A percentile compares a stretch with the other conserved stretches of the same genome.
Conservation (phyloP, 1,284 basidiomycete species). For the Trametes pubescens region DNA sequence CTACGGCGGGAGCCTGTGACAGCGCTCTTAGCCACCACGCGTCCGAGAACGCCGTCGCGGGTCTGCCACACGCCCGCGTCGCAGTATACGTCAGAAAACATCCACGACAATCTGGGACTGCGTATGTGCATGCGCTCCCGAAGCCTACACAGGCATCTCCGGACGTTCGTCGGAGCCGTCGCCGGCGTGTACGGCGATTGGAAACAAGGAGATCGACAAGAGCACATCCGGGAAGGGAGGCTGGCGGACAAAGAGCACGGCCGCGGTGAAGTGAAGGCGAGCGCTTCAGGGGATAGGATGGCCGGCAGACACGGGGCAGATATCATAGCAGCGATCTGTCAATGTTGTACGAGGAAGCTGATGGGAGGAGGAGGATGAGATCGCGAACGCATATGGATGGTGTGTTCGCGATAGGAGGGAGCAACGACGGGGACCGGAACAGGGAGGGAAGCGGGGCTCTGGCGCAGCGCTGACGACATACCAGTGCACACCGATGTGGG, state of each 20-base stretch:
- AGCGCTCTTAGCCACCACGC: slow-evolving; percentile 5
- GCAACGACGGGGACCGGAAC: slow-evolving; percentile 18
- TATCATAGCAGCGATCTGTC: slow-evolving; percentile 33
- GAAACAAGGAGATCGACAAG: slow-evolving; percentile 19
- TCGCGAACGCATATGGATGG: slow-evolving; percentile 16
- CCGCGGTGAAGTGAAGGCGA: slow-evolving; percentile 16
- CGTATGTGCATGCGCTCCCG: neutral
- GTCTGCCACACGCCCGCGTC: slow-evolving; percentile 14
- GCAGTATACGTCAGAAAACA: slow-evolving; percentile 7
- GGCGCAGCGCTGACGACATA: slow-evolving; percentile 32
- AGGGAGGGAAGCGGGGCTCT: slow-evolving; percentile 19
- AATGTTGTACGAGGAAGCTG: slow-evolving; percentile 24
- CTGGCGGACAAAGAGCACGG: slow-evolving; percentile 5
- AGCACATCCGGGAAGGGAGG: slow-evolving; percentile 16
- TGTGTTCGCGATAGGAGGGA: slow-evolving; percentile 18
- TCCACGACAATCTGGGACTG: neutral
- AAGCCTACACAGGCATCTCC: neutral
- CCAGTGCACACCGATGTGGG: slow-evolving; percentile 23
- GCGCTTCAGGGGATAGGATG: slow-evolving; percentile 17
- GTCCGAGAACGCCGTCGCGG: slow-evolving; percentile 16
- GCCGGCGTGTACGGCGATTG: slow-evolving; percentile 9
- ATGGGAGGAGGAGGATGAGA: slow-evolving; percentile 25
- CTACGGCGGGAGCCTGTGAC: neutral
- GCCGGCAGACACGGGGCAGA: slow-evolving; percentile 29
- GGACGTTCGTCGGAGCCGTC: neutral